Evolutionary conservation across 148 eudicot genomes (phyloP), one percentile per base, ranked within the genome.

Genomic region (Nepenthes mirabilis): DNA sequence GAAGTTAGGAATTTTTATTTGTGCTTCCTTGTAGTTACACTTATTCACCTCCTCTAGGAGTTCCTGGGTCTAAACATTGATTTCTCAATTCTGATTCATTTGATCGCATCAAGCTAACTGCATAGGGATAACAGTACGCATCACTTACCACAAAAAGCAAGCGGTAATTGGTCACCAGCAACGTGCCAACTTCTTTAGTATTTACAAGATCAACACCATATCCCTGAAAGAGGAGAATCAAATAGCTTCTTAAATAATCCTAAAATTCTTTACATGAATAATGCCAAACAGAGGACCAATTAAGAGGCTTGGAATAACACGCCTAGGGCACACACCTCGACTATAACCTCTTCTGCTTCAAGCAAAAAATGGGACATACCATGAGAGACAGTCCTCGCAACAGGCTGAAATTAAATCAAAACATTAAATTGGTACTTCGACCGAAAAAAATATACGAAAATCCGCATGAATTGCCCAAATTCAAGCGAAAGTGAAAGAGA

Each of bases 201-300:
- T 93, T 93, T 52, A 89, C 91, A 77, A 93, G 95, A 64, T 84
- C 95, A 69, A 88, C 97, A 47, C 91, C 96, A 72, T 64, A 68
- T 50, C 85, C 90, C 97, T 90, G 73, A 60, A 59, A 47, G 36
- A 8, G 2, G 35, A 52, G 7, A 59, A 52, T 1, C 47, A 11
- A 60, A 32, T 8, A 55, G 23, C 23, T 23, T 23, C 23, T 0
- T 23, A 23, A 23, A 23, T 23, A 23, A 23, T 23, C 23, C 23
- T 23, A 23, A 23, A 23, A 23, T 23, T 23, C 23, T 23, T 23
- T 23, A 23, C 23, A 23, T 23, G 23, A 23, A 23, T 23, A 23
- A 23, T 23, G 23, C 23, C 23, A 23, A 23, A 23, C 23, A 23
- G 23, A 23, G 23, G 23, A 64, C 3, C 52, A 69, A 56, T 54